phyloP scores from a whole-genome alignment of 352 stramenopile species.

The Peronospora farinosa region DNA sequence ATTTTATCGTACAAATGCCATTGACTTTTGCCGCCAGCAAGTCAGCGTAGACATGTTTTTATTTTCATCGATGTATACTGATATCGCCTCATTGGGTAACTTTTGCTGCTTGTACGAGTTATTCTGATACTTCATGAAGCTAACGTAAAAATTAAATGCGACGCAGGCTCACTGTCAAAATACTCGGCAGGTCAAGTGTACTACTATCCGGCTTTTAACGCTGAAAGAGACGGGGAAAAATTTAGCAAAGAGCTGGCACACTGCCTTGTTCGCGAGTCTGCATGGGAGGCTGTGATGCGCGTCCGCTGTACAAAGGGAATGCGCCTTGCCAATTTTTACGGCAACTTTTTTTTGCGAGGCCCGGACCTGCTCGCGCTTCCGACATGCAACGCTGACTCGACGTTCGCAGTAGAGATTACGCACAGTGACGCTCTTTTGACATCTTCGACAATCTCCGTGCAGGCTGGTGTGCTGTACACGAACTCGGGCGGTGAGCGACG shows the following conservation, averaged over 20 bases:
- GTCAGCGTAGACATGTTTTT: constrained; percentile 99
- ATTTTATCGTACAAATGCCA: constrained; percentile 88
- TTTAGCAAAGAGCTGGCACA: constrained; percentile 92
- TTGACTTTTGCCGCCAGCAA: constrained; percentile 97
- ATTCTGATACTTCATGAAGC: background rate
- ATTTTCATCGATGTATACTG: constrained; percentile 93
- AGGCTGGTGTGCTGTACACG: constrained; percentile 97
- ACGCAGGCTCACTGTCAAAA: constrained; percentile 87
- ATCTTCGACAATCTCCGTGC: constrained; percentile 91
- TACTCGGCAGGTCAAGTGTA: constrained; percentile 94
- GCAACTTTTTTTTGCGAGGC: constrained; percentile 97
- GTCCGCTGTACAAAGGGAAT: constrained; percentile 96
- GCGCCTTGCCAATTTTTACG: constrained; percentile 97
- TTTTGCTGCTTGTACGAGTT: background rate
- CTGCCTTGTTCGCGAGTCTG: constrained; percentile 89
- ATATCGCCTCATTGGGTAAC: constrained; percentile 91
- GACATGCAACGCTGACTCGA: constrained; percentile 93
- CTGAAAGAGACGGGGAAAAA: constrained; percentile 86
- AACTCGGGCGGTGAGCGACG: constrained; percentile 93
- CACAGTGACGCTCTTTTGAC: constrained; percentile 94
- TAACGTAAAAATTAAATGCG: constrained; percentile 5
- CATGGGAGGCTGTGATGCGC: constrained; percentile 95
- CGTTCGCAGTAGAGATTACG: constrained; percentile 95
- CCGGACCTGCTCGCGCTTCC: constrained; percentile 96
- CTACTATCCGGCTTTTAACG: constrained; percentile 95